A percentile compares a stretch with the other conserved stretches of the same genome.
Conservation (phyloP, 805 yeast genomes). For the Spathaspora boniae region DNA sequence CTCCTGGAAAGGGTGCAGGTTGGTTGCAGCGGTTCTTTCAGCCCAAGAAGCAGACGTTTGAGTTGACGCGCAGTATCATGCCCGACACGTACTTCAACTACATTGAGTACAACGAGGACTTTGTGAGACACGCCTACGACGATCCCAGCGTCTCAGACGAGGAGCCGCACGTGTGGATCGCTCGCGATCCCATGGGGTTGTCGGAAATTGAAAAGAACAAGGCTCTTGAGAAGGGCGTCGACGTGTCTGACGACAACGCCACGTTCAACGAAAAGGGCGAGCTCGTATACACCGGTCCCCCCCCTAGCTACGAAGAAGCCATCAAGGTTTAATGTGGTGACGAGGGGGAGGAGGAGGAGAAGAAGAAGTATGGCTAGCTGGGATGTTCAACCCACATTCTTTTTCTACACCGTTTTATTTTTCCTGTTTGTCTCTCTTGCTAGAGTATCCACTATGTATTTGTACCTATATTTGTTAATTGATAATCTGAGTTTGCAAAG, state of each 20-base stretch:
- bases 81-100: constrained; percentile 41
- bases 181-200: constrained; percentile 65
- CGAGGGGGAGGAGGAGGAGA: constrained; percentile 1
- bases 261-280: constrained; percentile 55
- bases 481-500: no score
- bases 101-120: constrained; percentile 39
- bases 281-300: constrained; percentile 54
- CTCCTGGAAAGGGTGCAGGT: constrained; percentile 22
- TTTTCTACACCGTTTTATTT: background rate
- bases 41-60: constrained; percentile 48
- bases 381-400: background rate
- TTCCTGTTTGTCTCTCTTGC: no score
- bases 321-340: constrained; percentile 32
- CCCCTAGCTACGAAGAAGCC: constrained; percentile 64
- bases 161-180: constrained; percentile 68
- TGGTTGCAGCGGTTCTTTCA: constrained; percentile 40
- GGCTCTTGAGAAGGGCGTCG: constrained; percentile 52
- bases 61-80: constrained; percentile 39
- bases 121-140: constrained; percentile 42
- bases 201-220: constrained; percentile 55
- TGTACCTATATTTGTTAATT: no score
- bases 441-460: no score
- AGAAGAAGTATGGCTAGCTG: background rate
- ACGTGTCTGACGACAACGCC: constrained; percentile 57
- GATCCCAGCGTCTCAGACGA: constrained; percentile 56